phyloP scores from a whole-genome alignment of 1,284 basidiomycete genomes.

The Thelephora terrestris region DNA sequence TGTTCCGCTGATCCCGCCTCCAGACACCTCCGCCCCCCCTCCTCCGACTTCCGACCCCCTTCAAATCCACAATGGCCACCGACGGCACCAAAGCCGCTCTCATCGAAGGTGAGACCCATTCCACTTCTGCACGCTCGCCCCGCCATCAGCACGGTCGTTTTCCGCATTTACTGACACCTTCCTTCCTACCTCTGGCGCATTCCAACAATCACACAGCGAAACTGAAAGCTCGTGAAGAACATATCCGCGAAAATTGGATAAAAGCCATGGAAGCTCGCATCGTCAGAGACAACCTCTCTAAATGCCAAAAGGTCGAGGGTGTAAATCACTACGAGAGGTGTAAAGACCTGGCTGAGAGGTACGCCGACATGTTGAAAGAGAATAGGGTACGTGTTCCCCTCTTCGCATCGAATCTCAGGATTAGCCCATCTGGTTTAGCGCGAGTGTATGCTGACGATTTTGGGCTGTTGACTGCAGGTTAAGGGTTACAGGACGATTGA shows the following conservation, averaged over 20 bases:
- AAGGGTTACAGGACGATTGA: constrained; percentile 31
- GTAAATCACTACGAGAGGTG: constrained; percentile 90
- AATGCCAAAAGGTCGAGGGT: constrained; percentile 88
- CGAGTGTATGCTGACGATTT: background rate
- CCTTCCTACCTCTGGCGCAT: background rate
- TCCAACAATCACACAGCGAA: constrained; percentile 35
- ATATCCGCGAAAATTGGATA: constrained; percentile 90
- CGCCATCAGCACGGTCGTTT: background rate
- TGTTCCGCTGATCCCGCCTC: too few species aligned
- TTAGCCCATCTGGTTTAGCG: background rate
- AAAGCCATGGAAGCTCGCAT: constrained; percentile 90
- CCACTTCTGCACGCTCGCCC: too few species aligned
- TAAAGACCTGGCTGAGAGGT: constrained; percentile 79
- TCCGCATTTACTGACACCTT: background rate
- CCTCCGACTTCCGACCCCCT: background rate
- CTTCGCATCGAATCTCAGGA: background rate
- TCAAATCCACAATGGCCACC: background rate
- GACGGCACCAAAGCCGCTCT: background rate
- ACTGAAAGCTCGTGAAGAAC: constrained; percentile 61
- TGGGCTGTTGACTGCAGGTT: constrained; percentile 15
- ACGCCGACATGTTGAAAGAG: constrained; percentile 73
- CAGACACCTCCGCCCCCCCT: too few species aligned
- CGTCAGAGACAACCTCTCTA: constrained; percentile 83
- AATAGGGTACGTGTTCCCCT: constrained; percentile 60
- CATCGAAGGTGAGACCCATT: background rate